Conservation (phyloP, 352 stramenopile genomes). For the Phytophthora pinifolia region DNA sequence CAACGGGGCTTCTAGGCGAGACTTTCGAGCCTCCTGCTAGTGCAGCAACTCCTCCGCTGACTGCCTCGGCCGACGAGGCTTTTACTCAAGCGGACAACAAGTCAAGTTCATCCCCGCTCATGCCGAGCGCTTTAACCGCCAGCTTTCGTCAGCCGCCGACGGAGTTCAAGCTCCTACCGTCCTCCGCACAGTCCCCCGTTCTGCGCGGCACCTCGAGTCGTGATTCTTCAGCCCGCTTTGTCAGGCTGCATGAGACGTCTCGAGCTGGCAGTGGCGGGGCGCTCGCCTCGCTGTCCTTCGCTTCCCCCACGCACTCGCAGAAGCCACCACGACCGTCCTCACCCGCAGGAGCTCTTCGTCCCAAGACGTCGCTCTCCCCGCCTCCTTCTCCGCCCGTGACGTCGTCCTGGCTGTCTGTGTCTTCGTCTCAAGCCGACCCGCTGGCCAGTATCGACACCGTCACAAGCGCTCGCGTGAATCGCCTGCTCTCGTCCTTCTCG, state of each 20-base stretch:
- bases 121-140: constrained; percentile 9
- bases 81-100: constrained; percentile 18
- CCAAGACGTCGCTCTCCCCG: constrained; percentile 6
- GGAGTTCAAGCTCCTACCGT: constrained; percentile 38
- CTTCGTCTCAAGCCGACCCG: constrained; percentile 33
- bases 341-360: constrained; percentile 7
- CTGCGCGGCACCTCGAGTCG: constrained; percentile 10
- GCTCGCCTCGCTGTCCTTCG: constrained; percentile 5
- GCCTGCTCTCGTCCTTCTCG: constrained; percentile 30
- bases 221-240: constrained; percentile 20
- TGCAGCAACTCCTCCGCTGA: neutral
- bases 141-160: constrained; percentile 29
- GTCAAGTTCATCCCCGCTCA: constrained; percentile 9
- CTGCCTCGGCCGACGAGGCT: constrained; percentile 24
- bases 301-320: neutral
- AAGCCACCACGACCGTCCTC: constrained; percentile 11
- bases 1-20: constrained; percentile 16
- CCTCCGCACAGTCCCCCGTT: constrained; percentile 27
- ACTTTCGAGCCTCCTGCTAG: constrained; percentile 14
- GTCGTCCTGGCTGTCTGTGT: constrained; percentile 21
- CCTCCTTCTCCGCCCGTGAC: constrained; percentile 17
- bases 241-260: constrained; percentile 9
- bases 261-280: constrained; percentile 10
- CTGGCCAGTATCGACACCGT: constrained; percentile 39
- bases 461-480: constrained; percentile 41